Conservation (phyloP, 2,329 filamentous ascomycete species). For the Xylariaceae sp. region DNA sequence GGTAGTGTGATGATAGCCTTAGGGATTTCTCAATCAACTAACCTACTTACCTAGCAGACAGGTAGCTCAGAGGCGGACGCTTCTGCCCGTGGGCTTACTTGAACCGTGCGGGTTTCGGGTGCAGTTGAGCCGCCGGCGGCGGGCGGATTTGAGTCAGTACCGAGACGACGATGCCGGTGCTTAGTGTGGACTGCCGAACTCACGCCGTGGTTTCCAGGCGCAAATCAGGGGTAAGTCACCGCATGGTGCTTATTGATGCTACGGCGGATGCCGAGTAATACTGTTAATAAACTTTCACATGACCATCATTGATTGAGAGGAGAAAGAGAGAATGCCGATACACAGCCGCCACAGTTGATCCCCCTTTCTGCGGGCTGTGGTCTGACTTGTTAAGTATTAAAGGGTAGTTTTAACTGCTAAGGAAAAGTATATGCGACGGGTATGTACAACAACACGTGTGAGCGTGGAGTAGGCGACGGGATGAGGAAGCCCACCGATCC, state of each 20-base stretch:
- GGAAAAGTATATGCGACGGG: slow-evolving; percentile 12
- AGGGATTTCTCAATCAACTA: no score
- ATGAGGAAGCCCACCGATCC: background rate
- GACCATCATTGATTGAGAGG: background rate
- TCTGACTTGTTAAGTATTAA: slow-evolving; percentile 17
- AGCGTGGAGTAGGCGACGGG: background rate
- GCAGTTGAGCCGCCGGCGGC: no score
- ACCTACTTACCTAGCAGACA: no score
- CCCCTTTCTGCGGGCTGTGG: slow-evolving; percentile 2
- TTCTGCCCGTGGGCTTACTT: no score
- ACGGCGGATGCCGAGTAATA: no score
- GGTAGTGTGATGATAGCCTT: no score
- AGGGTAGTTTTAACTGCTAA: slow-evolving; percentile 17
- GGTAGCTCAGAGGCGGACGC: no score
- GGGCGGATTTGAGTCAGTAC: no score
- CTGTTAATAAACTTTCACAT: background rate
- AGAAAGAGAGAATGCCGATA: background rate
- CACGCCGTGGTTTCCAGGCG: background rate
- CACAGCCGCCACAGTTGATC: slow-evolving; percentile 3
- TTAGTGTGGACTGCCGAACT: background rate
- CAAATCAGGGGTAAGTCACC: background rate
- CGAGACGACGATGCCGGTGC: no score
- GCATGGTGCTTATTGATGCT: background rate
- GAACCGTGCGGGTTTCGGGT: no score
- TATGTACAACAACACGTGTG: slow-evolving; percentile 17